Base-by-base conservation (phyloP, 257 asterid species). In the Capsicum chinense region DNA sequence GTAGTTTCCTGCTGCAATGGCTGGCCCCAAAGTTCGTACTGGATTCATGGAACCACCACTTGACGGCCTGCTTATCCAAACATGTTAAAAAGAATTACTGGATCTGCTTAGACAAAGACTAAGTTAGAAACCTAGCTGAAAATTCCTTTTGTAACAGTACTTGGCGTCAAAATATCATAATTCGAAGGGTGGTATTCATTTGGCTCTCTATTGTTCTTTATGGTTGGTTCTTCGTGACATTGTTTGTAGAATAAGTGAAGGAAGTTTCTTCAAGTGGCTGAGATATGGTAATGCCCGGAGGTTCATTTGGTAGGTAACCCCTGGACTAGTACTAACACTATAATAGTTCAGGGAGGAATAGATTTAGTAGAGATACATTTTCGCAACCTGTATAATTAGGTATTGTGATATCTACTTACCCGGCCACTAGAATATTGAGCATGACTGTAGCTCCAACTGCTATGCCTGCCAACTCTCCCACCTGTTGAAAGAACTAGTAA, bases 1-100 rank as follows among this genome's bases (percentile, higher is more conserved):
- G 94, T 94, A 95, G 83, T 94, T 94, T 21, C 96, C 97, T 7
- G 99, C 92, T 15, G 99, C 98, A 16, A 95, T 82, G 0, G 99
- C 99, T 12, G 99, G 99, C 16, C 99, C 98, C 47, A 95, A 86
- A 10, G 98, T 92, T 58, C 98, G 59, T 33, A 93, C 98, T 3
- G 98, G 99, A 87, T 95, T 95, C 99, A 95, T 95, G 0, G 99
- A 94, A 6, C 83, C 99, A 47, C 99, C 98, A 11, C 92, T 95
- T 0, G 98, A 93, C 58, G 95, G 95, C 89, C 98, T 94, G 54
- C 35, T 60, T 33, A 60, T 64, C 42, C 81, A 74, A 74, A 60
- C 50, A 17, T 44, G 33, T 50, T 12, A 14, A 48, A 47, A 76
- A 7, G 11, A 74, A 21, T 0, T 48, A 48, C 44, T 74, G 7